A percentile compares a stretch with the other conserved stretches of the same genome.
phyloP scores from a whole-genome alignment of 495 filamentous ascomycete species.

The Daldinia bambusicola region DNA sequence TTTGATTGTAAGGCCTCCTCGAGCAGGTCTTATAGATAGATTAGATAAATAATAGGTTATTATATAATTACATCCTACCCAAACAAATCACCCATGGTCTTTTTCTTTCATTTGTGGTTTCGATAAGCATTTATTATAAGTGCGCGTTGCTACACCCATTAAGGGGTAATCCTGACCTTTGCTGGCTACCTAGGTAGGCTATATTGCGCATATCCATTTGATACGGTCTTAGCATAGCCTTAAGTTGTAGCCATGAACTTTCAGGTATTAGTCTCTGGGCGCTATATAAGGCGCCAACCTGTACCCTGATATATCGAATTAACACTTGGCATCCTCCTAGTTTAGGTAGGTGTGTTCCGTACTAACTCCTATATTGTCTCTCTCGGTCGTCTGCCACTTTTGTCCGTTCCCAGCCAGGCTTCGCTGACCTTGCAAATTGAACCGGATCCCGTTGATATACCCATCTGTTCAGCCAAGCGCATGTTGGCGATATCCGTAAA shows the following conservation, averaged over 20 bases:
- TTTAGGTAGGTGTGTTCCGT: neutral
- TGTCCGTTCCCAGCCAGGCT: neutral
- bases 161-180: too few species aligned
- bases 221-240: neutral
- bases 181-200: too few species aligned
- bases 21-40: too few species aligned
- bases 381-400: neutral
- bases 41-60: too few species aligned
- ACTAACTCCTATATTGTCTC: neutral
- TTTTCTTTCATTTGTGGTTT: too few species aligned
- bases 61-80: too few species aligned
- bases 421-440: neutral
- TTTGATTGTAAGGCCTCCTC: too few species aligned
- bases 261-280: neutral
- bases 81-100: too few species aligned
- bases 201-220: too few species aligned
- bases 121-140: too few species aligned
- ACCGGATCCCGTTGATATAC: neutral
- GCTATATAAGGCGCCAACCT: neutral
- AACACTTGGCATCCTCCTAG: neutral
- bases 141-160: too few species aligned
- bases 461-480: neutral
- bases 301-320: neutral
- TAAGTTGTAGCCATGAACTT: neutral
- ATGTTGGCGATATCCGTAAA: neutral